Evolutionary conservation across 441 rosid genomes (phyloP).

Genomic region (Manihot esculenta): DNA sequence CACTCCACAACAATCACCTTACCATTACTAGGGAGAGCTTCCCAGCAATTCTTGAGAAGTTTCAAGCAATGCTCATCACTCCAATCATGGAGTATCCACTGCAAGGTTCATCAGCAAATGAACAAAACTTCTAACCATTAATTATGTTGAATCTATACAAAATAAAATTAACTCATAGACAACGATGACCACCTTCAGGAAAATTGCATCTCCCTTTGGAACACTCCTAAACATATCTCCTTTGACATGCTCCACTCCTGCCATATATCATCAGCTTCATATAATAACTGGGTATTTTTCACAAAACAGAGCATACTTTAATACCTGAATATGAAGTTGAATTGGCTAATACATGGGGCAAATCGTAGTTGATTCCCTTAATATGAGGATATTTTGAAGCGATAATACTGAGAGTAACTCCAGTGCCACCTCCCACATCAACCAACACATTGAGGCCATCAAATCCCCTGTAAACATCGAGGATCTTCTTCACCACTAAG

Average conservation of each 20-base stretch:
- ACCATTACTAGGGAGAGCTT: constrained; percentile 58
- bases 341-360: constrained; percentile 54
- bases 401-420: constrained; percentile 30
- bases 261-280: too few relatives aligned
- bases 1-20: constrained; percentile 72
- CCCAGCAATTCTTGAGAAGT: constrained; percentile 60
- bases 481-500: constrained; percentile 55
- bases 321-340: constrained; percentile 57
- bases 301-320: too few relatives aligned
- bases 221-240: constrained; percentile 78
- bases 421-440: constrained; percentile 69
- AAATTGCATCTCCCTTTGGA: constrained; percentile 71
- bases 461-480: constrained; percentile 59
- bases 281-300: too few relatives aligned
- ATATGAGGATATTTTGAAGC: constrained; percentile 56
- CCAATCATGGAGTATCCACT: constrained; percentile 86
- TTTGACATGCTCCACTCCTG: constrained; percentile 60
- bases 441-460: constrained; percentile 49
- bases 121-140: too few relatives aligned
- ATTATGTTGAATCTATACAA: too few relatives aligned
- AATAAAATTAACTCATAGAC: neutral
- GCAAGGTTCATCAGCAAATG: neutral
- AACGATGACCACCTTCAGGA: constrained; percentile 57
- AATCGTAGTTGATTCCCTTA: constrained; percentile 58
- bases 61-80: constrained; percentile 64